phyloP scores from a whole-genome alignment of 305 asterid genomes.

The Fraxinus ornus region DNA sequence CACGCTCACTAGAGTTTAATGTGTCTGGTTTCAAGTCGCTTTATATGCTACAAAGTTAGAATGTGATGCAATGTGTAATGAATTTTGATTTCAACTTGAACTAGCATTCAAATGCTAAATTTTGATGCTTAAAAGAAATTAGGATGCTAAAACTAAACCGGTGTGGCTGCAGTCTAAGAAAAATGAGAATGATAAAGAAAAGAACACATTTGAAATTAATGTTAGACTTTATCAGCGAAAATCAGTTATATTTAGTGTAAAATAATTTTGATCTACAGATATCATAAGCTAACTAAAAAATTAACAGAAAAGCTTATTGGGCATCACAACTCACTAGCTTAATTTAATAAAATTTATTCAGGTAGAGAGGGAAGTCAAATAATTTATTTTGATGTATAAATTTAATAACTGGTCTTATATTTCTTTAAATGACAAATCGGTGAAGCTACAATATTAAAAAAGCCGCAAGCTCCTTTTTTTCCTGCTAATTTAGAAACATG shows the following conservation, averaged over 20 bases:
- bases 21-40: conserved; percentile 30
- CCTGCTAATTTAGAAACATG: not conserved
- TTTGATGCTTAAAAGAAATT: conserved; percentile 30
- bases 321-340: not conserved
- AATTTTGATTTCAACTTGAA: conserved; percentile 25
- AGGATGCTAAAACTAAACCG: conserved; percentile 33
- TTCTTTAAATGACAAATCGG: too few species aligned
- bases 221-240: conserved; percentile 17
- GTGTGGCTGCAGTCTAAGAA: conserved; percentile 27
- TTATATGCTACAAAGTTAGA: conserved; percentile 39
- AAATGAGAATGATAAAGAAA: conserved; percentile 22
- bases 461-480: not conserved
- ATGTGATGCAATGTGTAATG: conserved; percentile 29
- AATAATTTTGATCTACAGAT: not conserved
- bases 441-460: not conserved
- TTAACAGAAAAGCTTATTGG: not conserved
- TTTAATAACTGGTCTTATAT: too few species aligned
- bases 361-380: not conserved
- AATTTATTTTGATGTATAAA: not conserved
- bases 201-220: conserved; percentile 2
- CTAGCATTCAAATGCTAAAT: conserved; percentile 37
- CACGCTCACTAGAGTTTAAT: not conserved
- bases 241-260: not conserved
- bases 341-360: not conserved
- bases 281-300: not conserved